A percentile compares a stretch with the other conserved stretches of the same genome.
Conservation (phyloP, 805 yeast genomes). For the Metschnikowia matae region DNA sequence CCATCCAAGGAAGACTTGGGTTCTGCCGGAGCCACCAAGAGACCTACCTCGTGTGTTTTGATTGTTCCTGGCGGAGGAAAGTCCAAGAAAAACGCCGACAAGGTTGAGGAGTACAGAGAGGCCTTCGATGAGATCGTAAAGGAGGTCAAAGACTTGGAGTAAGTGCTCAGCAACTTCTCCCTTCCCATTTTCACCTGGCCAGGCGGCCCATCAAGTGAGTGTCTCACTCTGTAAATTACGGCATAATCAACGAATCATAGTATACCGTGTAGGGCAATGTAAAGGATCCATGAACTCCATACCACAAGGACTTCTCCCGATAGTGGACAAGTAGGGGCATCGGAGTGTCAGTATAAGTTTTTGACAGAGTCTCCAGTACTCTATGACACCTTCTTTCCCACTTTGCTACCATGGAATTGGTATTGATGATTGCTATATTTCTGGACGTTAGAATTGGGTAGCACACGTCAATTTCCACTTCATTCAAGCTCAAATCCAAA, state of each 20-base stretch:
- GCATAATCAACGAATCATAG: conserved; percentile 9
- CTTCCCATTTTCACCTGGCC: conserved; percentile 1
- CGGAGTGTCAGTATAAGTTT: no score
- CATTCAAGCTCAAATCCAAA: no score
- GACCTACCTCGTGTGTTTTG: conserved; percentile 98
- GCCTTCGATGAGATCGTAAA: conserved; percentile 88
- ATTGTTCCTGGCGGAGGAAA: conserved; percentile 93
- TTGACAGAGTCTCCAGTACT: no score
- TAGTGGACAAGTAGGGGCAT: no score
- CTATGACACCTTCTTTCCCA: no score
- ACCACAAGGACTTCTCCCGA: no score
- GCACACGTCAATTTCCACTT: no score
- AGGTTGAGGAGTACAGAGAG: conserved; percentile 84
- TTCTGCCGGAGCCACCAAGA: conserved; percentile 97
- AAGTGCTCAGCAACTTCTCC: conserved; percentile 1
- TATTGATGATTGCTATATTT: no score
- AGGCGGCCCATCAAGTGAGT: conserved; percentile 3
- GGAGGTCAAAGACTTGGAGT: conserved; percentile 57
- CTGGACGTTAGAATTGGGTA: no score
- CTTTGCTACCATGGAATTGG: no score
- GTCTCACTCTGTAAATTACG: conserved; percentile 11
- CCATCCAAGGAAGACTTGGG: conserved; percentile 99
- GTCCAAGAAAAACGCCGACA: conserved; percentile 67
- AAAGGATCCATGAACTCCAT: neutral
- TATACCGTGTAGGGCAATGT: neutral